These are phyloP conservation scores for Russula sp. DNA, from an alignment of 768 basidiomycete genomes.

Conservation along the genomic window DNA sequence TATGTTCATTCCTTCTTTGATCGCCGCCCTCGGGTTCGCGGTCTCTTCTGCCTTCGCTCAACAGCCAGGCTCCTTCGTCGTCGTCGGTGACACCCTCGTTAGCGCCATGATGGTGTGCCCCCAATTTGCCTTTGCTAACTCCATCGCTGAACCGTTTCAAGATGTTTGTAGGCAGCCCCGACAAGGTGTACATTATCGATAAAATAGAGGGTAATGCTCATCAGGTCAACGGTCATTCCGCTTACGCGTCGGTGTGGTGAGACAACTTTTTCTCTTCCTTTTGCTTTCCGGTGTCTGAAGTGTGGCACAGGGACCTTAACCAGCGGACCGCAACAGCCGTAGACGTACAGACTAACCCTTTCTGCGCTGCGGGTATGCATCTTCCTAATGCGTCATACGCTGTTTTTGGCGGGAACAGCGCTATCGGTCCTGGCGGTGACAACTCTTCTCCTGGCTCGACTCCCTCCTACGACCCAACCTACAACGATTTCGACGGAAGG, in stretches of 20 bases:
- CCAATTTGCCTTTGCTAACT: background rate
- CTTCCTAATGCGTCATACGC: conserved; percentile 74
- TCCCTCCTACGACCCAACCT: conserved; percentile 58
- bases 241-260: conserved; percentile 73
- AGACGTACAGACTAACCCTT: conserved; percentile 72
- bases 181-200: conserved; percentile 86
- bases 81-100: conserved; percentile 7
- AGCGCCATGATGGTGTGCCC: conserved; percentile 16
- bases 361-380: conserved; percentile 82
- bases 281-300: background rate
- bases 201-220: conserved; percentile 78
- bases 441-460: conserved; percentile 45
- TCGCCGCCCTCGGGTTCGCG: background rate
- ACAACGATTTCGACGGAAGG: conserved; percentile 78
- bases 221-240: conserved; percentile 63
- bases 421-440: conserved; percentile 65
- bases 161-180: conserved; percentile 77
- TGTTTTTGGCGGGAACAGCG: conserved; percentile 76
- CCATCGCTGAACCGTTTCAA: conserved; percentile 32
- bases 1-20: conserved; percentile 5
- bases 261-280: background rate
- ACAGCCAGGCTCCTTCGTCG: conserved; percentile 7
- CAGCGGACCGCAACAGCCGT: conserved; percentile 58
- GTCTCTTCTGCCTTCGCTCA: conserved; percentile 9
- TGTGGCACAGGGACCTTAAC: conserved; percentile 53